Conservation (phyloP, 345 rosid species). For the Punica granatum region DNA sequence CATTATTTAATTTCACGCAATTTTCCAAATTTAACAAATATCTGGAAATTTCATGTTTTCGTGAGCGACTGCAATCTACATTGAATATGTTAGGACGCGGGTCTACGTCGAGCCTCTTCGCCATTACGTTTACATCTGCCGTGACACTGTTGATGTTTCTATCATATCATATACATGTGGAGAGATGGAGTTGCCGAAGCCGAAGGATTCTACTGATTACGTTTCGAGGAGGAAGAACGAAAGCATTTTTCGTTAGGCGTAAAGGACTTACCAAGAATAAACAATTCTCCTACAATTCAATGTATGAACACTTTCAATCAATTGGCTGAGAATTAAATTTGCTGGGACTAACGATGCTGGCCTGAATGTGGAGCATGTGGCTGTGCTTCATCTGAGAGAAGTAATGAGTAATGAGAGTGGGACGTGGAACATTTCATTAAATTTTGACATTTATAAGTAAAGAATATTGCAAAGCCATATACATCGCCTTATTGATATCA, state of each 20-base stretch:
- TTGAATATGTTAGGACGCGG: too few relatives aligned
- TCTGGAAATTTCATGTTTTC: not conserved
- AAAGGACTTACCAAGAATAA: not conserved
- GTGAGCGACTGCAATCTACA: too few relatives aligned
- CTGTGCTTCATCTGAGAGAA: not conserved
- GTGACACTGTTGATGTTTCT: too few relatives aligned
- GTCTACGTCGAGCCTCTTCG: too few relatives aligned
- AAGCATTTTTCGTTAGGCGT: not conserved
- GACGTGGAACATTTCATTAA: not conserved
- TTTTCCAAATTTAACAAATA: not conserved
- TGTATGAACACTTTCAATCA: not conserved
- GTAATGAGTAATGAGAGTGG: not conserved
- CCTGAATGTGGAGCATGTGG: constrained; percentile 2
- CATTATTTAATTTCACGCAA: not conserved
- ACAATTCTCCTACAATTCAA: not conserved
- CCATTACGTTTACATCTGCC: too few relatives aligned
- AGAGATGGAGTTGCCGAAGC: not conserved
- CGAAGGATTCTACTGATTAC: not conserved
- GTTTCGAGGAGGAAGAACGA: not conserved
- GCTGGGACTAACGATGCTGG: not conserved
- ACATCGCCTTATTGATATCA: too few relatives aligned
- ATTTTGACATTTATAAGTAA: not conserved
- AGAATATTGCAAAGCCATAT: too few relatives aligned
- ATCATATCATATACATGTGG: too few relatives aligned
- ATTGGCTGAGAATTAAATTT: not conserved